Evolutionary conservation across 202 grass and related monocot species (phyloP).

Genomic region (Alloteropsis angusta): DNA sequence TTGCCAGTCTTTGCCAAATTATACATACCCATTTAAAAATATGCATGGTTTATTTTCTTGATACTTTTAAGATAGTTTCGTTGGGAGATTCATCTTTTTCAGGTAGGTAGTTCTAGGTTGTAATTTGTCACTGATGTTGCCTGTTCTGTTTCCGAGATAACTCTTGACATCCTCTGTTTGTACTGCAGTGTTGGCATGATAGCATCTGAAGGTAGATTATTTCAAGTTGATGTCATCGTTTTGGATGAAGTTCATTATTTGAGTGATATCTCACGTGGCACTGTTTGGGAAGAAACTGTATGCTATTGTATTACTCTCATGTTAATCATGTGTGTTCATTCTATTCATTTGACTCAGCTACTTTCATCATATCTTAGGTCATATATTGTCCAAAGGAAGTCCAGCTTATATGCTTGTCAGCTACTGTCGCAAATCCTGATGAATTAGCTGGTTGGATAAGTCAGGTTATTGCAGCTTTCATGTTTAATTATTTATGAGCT

Average conservation of each 20-base stretch:
- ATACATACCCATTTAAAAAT: background rate
- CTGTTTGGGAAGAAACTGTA: conserved; percentile 99
- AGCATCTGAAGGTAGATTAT: conserved; percentile 83
- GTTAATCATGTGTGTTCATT: background rate
- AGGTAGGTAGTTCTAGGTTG: conserved; percentile 25
- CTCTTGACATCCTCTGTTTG: conserved; percentile 30
- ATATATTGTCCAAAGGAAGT: conserved; percentile 98
- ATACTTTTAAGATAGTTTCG: background rate
- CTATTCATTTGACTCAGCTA: conserved; percentile 26
- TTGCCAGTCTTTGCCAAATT: background rate
- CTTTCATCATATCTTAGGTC: conserved; percentile 55
- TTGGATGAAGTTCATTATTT: conserved; percentile 99
- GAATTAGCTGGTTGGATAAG: conserved; percentile 98
- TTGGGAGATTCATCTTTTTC: conserved; percentile 12
- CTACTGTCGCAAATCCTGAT: conserved; percentile 95
- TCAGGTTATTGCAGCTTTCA: conserved; percentile 46
- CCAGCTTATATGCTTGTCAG: conserved; percentile 95
- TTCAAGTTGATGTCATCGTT: conserved; percentile 95
- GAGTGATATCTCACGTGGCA: conserved; percentile 93
- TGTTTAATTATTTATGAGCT: background rate
- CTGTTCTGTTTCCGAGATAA: conserved; percentile 19
- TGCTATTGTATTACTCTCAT: conserved; percentile 29
- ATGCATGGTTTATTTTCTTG: background rate
- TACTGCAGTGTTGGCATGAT: conserved; percentile 70
- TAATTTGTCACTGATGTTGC: conserved; percentile 19